Conservation (phyloP, 1,139 yeast genomes). For the Candida glucosophila region DNA sequence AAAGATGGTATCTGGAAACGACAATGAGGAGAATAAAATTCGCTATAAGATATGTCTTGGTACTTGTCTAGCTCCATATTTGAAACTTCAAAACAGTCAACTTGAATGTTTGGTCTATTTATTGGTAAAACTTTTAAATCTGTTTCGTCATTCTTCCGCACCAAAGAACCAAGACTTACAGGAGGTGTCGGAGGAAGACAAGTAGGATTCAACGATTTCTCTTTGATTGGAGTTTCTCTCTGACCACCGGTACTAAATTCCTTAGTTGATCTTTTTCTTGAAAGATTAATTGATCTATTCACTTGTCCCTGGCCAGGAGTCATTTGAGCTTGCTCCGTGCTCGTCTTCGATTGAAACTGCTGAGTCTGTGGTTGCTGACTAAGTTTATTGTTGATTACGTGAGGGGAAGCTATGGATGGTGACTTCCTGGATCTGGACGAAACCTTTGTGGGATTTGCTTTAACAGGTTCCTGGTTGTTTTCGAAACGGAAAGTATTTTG, state of each 20-base stretch:
- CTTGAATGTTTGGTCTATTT: conserved; percentile 56
- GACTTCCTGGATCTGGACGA: too few species aligned
- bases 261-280: not conserved
- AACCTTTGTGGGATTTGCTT: not conserved
- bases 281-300: not conserved
- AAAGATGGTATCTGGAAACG: conserved; percentile 63
- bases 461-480: not conserved
- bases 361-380: not conserved
- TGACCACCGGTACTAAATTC: too few species aligned
- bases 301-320: not conserved
- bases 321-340: too few species aligned
- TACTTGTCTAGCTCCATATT: conserved; percentile 27
- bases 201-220: not conserved
- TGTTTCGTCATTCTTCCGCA: conserved; percentile 30
- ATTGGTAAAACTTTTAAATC: conserved; percentile 38
- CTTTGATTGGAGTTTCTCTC: conserved; percentile 1
- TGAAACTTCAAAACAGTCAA: conserved; percentile 58
- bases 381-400: not conserved
- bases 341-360: not conserved
- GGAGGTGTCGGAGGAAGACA: conserved; percentile 36
- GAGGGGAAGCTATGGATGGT: too few species aligned
- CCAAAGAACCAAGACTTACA: conserved; percentile 23
- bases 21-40: conserved; percentile 47
- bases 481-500: not conserved
- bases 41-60: conserved; percentile 45